A percentile compares a stretch with the other conserved stretches of the same genome.
Evolutionary conservation across 768 basidiomycete genomes (phyloP).

Genomic region (Boletus insuetus): DNA sequence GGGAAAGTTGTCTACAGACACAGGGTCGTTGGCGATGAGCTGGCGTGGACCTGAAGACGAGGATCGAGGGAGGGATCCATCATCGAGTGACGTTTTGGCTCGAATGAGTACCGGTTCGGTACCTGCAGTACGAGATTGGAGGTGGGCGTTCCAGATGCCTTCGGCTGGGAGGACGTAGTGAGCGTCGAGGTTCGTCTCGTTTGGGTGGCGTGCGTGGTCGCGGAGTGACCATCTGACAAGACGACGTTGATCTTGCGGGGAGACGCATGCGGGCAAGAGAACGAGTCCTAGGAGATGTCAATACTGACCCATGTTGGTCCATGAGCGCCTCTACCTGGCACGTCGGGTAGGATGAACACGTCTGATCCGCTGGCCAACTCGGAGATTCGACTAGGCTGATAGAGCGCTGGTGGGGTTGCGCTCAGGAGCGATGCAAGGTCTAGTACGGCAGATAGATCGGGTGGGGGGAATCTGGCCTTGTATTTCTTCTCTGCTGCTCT

Average conservation of each 20-base stretch:
- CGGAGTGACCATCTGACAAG: constrained; percentile 72
- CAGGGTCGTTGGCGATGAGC: constrained; percentile 72
- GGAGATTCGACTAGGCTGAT: constrained; percentile 5
- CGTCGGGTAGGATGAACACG: constrained; percentile 16
- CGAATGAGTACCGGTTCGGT: constrained; percentile 42
- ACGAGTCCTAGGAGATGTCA: constrained; percentile 67
- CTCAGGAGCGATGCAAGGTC: constrained; percentile 53
- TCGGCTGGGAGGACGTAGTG: constrained; percentile 76
- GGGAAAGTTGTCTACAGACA: constrained; percentile 52
- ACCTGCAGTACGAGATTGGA: constrained; percentile 31
- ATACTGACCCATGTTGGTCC: not conserved
- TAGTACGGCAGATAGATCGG: constrained; percentile 64
- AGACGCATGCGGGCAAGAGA: constrained; percentile 73
- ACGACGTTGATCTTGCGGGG: constrained; percentile 57
- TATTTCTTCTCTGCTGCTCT: constrained; percentile 76
- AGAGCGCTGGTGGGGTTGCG: not conserved
- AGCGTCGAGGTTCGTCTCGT: constrained; percentile 85
- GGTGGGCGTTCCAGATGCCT: constrained; percentile 74
- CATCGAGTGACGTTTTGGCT: constrained; percentile 32
- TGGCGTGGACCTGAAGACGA: constrained; percentile 52
- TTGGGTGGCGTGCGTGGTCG: constrained; percentile 74
- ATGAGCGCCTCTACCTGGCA: constrained; percentile 40
- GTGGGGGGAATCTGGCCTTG: constrained; percentile 77
- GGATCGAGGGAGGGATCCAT: not conserved
- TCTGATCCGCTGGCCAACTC: not conserved